Base-by-base conservation (phyloP, 1,284 basidiomycete genomes). In the Ceratobasidium papillatum region DNA sequence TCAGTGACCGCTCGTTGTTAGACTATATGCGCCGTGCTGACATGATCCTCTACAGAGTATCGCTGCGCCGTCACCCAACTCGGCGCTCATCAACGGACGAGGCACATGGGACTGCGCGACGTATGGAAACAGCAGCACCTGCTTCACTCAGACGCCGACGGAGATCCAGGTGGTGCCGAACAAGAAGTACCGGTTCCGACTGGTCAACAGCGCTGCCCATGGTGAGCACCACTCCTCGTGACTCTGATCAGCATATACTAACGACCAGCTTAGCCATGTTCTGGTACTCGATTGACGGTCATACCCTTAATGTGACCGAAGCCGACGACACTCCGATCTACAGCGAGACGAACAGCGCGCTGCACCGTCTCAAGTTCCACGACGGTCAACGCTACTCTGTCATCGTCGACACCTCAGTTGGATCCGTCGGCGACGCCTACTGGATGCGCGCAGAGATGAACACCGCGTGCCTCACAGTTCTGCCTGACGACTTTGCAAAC, bases 371-470 rank as follows among this genome's bases (percentile, higher is more conserved):
- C 54, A 81, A 80, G 9, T 72, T 86, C 63, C 82, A 83, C 58
- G 81, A 85, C n/a, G 85, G 84, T 4, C 86, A 87, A 79, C 79
- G 86, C 25, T 86, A 86, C 77, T 84, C 83, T 36, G 86, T 86
- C 59, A 79, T 87, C n/a, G 77, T 87, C 32, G 76, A 77, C 36
- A 83, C 83, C 41, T 82, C 84, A 72, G 77, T 78, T 72, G 81
- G 79, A 0, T 77, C 79, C 72, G 72, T 80, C 78, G 79, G 80
- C 72, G 80, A 69, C 38, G 51, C 80, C 74, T 83, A 82, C 79
- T 83, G 84, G 84, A 80, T 87, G 79, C 81, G 86, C 11, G 82
- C 84, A 1, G 78, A 76, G 56, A 77, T 86, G 47, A 82, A 85
- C 63, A 76, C 79, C 25, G 78, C 79, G 2, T 79, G 79, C 75